Conservation (phyloP, 1,284 basidiomycete species). For the Rugiboletus extremiorientalis region DNA sequence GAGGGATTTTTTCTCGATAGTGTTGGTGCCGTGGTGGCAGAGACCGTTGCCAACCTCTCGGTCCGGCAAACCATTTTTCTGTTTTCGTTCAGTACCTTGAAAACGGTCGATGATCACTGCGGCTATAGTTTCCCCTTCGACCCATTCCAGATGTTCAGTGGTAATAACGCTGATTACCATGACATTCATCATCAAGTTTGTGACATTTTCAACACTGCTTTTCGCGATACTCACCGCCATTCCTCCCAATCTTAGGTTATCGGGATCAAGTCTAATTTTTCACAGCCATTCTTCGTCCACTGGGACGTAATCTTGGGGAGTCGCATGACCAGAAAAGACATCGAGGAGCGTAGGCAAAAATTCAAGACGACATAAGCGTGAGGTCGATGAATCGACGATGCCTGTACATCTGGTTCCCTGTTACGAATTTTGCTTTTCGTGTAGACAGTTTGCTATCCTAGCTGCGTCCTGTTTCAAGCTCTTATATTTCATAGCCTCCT, state of each 20-base stretch:
- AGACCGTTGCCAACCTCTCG: conserved; percentile 69
- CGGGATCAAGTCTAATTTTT: conserved; percentile 96
- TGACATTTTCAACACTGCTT: conserved; percentile 4
- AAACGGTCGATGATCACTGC: conserved; percentile 98
- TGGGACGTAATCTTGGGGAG: conserved; percentile 85
- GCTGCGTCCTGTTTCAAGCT: neutral
- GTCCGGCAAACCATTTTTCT: conserved; percentile 85
- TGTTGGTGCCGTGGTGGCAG: conserved; percentile 79
- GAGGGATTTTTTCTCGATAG: conserved; percentile 94
- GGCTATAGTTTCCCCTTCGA: conserved; percentile 91
- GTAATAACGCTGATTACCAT: conserved; percentile 98
- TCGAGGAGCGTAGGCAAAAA: conserved; percentile 46
- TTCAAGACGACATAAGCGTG: conserved; percentile 27
- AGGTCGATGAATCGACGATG: neutral
- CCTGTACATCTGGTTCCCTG: neutral
- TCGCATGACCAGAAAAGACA: conserved; percentile 72
- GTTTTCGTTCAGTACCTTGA: conserved; percentile 84
- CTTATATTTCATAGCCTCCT: conserved; percentile 9
- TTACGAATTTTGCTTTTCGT: neutral
- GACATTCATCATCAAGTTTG: conserved; percentile 94
- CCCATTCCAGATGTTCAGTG: conserved; percentile 82
- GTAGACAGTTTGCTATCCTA: neutral
- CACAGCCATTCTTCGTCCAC: conserved; percentile 92
- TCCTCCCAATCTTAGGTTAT: conserved; percentile 52
- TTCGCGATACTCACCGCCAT: neutral